A percentile compares a stretch with the other conserved stretches of the same genome.
Conservation (phyloP, 352 stramenopile species). For the Peronospora belbahrii region DNA sequence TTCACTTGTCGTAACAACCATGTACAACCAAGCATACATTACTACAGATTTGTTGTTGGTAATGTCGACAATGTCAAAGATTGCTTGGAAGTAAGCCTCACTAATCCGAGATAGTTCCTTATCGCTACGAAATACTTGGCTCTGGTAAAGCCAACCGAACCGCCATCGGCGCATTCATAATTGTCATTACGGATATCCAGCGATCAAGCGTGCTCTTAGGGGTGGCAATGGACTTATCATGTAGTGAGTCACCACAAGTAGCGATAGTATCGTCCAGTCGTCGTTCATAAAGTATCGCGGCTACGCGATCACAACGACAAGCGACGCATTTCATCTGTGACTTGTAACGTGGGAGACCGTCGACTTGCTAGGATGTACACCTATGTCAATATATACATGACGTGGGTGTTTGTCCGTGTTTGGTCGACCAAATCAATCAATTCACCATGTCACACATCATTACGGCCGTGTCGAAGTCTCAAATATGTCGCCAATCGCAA, state of each 20-base stretch:
- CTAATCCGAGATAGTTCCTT: conserved; percentile 24
- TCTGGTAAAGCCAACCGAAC: conserved; percentile 25
- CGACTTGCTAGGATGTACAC: too few relatives aligned
- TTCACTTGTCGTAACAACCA: conserved; percentile 32
- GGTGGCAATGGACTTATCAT: conserved; percentile 35
- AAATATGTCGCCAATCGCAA: too few relatives aligned
- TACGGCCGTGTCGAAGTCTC: too few relatives aligned
- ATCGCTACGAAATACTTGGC: conserved; percentile 19
- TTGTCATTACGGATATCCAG: conserved; percentile 61
- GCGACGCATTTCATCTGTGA: conserved; percentile 51
- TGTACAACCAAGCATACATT: conserved; percentile 36
- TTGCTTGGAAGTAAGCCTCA: conserved; percentile 25
- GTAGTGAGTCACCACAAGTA: conserved; percentile 34
- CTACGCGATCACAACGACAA: conserved; percentile 50
- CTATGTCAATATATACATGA: too few relatives aligned
- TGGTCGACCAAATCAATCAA: too few relatives aligned
- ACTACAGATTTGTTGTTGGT: conserved; percentile 23
- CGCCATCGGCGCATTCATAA: conserved; percentile 35
- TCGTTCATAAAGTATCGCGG: conserved; percentile 37
- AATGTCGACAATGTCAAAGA: conserved; percentile 33
- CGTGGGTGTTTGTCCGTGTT: too few relatives aligned
- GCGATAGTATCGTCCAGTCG: conserved; percentile 39
- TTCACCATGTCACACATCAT: too few relatives aligned
- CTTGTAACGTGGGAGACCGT: conserved; percentile 44
- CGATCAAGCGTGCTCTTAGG: conserved; percentile 46